Conservation (phyloP, 129 eudicot species). For the Escallonia herrerae region DNA sequence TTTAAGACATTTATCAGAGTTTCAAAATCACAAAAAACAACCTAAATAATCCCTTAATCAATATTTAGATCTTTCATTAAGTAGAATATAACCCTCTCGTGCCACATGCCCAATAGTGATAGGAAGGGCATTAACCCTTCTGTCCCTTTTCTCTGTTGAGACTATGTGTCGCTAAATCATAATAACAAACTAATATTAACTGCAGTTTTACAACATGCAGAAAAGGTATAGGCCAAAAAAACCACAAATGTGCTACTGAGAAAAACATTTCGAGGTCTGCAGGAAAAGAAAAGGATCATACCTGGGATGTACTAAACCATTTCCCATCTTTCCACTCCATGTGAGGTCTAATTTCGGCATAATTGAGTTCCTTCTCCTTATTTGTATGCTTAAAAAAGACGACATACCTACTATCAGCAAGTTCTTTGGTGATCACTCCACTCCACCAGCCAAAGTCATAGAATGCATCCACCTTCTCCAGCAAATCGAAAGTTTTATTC, state of each 20-base stretch:
- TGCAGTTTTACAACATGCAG: constrained; percentile 10
- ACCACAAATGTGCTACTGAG: constrained; percentile 3
- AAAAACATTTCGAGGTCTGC: background rate
- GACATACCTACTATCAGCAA: constrained; percentile 62
- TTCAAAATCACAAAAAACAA: too few species aligned
- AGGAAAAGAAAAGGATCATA: constrained; percentile 18
- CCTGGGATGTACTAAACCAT: constrained; percentile 81
- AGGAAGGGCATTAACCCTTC: constrained; percentile 11
- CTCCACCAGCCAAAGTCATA: constrained; percentile 75
- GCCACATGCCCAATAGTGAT: constrained; percentile 21
- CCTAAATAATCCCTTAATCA: too few species aligned
- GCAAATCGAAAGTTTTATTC: constrained; percentile 46
- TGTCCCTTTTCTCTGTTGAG: constrained; percentile 13
- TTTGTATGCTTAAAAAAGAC: constrained; percentile 55
- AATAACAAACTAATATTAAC: constrained; percentile 10
- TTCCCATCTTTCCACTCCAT: constrained; percentile 87
- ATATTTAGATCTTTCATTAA: background rate
- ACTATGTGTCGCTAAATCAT: constrained; percentile 11
- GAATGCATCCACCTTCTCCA: constrained; percentile 78
- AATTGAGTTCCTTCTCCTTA: constrained; percentile 39
- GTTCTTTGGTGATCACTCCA: constrained; percentile 67
- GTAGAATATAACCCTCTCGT: constrained; percentile 18
- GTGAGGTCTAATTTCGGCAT: constrained; percentile 54
- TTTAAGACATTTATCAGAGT: too few species aligned
- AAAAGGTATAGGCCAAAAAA: background rate